Evolutionary conservation across 2,329 filamentous ascomycete genomes (phyloP).

Genomic region (Mariannaea elegans): DNA sequence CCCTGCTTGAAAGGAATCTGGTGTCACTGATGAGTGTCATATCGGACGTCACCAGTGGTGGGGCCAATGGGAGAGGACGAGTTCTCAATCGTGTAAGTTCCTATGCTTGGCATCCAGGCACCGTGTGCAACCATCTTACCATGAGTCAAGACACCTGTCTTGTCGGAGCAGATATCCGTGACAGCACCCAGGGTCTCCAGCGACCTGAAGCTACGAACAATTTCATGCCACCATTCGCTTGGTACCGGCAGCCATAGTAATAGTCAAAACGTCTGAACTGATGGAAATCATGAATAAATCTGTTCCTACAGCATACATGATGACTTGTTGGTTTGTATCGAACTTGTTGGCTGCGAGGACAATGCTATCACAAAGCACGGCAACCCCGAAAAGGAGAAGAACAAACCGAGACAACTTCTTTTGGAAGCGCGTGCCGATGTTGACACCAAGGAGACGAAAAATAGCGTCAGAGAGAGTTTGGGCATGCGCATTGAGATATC

Average conservation of each 20-base stretch:
- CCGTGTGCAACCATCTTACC: constrained; percentile 64
- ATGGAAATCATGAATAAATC: constrained; percentile 61
- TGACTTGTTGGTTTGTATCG: constrained; percentile 62
- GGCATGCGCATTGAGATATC: constrained; percentile 48
- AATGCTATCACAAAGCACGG: constrained; percentile 74
- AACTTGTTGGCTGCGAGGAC: constrained; percentile 72
- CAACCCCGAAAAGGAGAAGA: constrained; percentile 71
- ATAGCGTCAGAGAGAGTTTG: constrained; percentile 61
- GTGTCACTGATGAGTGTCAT: constrained; percentile 49
- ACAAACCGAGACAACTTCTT: constrained; percentile 74
- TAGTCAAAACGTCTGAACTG: constrained; percentile 64
- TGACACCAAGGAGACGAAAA: constrained; percentile 72
- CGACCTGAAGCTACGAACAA: constrained; percentile 60
- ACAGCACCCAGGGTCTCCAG: constrained; percentile 67
- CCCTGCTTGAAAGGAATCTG: constrained; percentile 43
- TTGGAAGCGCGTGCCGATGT: constrained; percentile 74
- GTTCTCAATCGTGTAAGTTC: constrained; percentile 57
- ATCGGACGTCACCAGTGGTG: constrained; percentile 56
- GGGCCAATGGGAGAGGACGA: constrained; percentile 67
- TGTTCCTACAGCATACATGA: constrained; percentile 62
- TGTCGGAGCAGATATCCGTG: constrained; percentile 66
- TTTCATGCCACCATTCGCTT: constrained; percentile 64
- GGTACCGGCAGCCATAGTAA: constrained; percentile 65
- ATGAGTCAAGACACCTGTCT: constrained; percentile 64
- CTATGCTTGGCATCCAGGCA: constrained; percentile 59